These are phyloP conservation scores for Russula brevipes DNA, from an alignment of 768 basidiomycete species.

Conservation along the genomic window DNA sequence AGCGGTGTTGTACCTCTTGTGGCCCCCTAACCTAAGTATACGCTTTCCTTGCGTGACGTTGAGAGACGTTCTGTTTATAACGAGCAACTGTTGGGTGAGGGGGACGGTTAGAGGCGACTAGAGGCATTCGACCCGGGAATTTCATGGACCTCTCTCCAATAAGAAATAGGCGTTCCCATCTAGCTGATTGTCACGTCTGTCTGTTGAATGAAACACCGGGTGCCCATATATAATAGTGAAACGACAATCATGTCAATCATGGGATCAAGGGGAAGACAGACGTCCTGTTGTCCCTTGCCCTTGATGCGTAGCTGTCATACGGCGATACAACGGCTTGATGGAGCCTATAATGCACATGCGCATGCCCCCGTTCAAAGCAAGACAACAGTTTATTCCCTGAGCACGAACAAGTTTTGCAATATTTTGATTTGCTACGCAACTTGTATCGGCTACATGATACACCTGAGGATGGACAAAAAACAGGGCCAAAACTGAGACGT, in stretches of 20 bases:
- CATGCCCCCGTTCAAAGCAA: background rate
- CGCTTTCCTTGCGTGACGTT: background rate
- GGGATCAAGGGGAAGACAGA: background rate
- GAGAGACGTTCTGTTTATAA: background rate
- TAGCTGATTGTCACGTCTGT: background rate
- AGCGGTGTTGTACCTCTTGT: background rate
- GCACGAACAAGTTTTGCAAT: background rate
- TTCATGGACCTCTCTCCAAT: background rate
- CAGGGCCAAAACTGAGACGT: background rate
- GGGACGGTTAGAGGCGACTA: background rate
- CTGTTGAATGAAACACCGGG: background rate
- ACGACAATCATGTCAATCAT: background rate
- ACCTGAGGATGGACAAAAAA: background rate
- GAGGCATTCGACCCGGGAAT: background rate
- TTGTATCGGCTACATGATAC: background rate
- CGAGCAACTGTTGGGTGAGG: background rate
- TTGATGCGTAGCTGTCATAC: background rate
- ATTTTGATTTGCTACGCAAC: background rate
- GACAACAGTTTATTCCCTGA: background rate
- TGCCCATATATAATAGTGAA: background rate
- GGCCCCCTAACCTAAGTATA: background rate
- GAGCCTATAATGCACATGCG: too few relatives aligned
- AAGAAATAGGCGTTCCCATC: background rate
- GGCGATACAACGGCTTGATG: background rate
- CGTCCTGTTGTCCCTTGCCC: background rate